Evolutionary conservation across 306 rosid genomes (phyloP), one percentile per base, ranked within the genome.

Genomic region (Betula pendula): DNA sequence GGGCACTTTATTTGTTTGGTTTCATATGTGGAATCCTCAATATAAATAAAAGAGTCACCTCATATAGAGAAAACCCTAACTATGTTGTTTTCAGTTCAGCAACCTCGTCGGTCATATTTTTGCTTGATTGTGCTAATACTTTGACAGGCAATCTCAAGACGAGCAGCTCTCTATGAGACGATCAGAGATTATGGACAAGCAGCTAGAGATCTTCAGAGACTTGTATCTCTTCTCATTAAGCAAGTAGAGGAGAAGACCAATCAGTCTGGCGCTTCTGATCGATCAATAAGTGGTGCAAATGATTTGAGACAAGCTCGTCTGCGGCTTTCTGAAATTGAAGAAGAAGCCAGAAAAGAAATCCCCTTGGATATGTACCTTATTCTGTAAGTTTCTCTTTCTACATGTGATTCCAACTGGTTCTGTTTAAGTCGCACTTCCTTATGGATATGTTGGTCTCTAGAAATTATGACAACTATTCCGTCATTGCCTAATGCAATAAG

Each of bases 171-270:
- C 68, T 85, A 83, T 71, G 97, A 85, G 85, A 92, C 84, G 91
- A 92, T 95, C 75, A 87, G 98, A 87, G 97, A 95, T 82, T 92
- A 95, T 78, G 91, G 80, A 53, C 97, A 89, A 90, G 98, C 97
- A 44, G 96, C 89, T 77, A 81, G 53, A 43, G 98, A 95, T 83
- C 89, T 92, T 76, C 85, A 73, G 87, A 90, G 91, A 88, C 91
- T 89, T 77, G 82, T 89, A 73, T 81, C 90, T 70, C 77, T 88
- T 85, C 84, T 89, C 62, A 75, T 77, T 45, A 89, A 85, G 80
- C 88, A 67, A 66, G 75, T 82, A 60, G 90, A 88, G 84, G 92
- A 88, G 75, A 90, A 79, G 79, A 55, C 73, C 76, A 84, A 70
- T 80, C 87, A 79, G 45, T 75, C 74, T 78, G 89, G 92, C 53